These are phyloP conservation scores for Pseudopithomyces maydicus DNA, from an alignment of 2,329 filamentous ascomycete species.

Conservation along the genomic window DNA sequence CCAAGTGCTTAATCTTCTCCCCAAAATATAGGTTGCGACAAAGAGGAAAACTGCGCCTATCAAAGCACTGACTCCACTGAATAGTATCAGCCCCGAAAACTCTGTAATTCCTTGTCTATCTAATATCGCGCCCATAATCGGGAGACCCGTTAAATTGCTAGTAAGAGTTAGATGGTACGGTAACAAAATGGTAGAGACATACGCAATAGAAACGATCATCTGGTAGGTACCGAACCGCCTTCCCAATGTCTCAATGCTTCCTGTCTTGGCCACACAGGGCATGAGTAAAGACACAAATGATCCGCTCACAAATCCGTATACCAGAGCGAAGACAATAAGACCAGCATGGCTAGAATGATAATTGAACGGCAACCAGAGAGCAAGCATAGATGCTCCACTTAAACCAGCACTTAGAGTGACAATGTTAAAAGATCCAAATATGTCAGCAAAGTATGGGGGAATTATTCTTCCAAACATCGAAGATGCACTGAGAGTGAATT, in stretches of 20 bases:
- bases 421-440: constrained; percentile 10
- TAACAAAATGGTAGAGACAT: background rate
- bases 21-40: background rate
- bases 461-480: constrained; percentile 13
- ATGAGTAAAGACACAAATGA: constrained; percentile 14
- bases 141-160: constrained; percentile 8
- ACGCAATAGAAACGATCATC: constrained; percentile 1
- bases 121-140: constrained; percentile 6
- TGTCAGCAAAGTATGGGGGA: constrained; percentile 9
- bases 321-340: constrained; percentile 13
- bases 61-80: background rate
- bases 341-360: constrained; percentile 10
- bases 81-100: background rate
- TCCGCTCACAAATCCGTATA: constrained; percentile 16
- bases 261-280: constrained; percentile 15
- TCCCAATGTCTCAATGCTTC: constrained; percentile 9
- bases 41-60: background rate
- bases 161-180: background rate
- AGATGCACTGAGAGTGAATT: background rate
- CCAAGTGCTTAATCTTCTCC: constrained; percentile 1
- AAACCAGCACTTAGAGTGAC: background rate
- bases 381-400: constrained; percentile 7
- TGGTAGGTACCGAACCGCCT: constrained; percentile 11
- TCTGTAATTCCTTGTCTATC: background rate
- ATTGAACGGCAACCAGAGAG: constrained; percentile 17